phyloP scores from a whole-genome alignment of 768 basidiomycete genomes.

The Glaciozyma antarctica region DNA sequence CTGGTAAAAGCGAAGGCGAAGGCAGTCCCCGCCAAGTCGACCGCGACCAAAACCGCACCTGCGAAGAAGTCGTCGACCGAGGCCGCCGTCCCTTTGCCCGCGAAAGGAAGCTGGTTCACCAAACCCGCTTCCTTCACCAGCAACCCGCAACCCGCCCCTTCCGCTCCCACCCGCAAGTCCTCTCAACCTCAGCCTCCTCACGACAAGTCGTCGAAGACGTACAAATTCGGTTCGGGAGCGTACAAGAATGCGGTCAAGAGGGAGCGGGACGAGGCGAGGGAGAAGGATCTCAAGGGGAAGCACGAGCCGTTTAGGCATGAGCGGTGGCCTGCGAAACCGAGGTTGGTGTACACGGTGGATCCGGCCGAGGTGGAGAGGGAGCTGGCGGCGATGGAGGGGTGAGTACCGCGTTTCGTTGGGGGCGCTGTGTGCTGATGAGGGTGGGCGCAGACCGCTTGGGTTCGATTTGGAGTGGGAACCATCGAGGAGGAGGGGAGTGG shows the following conservation, averaged over 20 bases:
- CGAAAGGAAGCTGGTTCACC: background rate
- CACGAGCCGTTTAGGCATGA: background rate
- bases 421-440: background rate
- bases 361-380: conserved; percentile 4
- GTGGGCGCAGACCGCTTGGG: conserved; percentile 6
- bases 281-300: conserved; percentile 3
- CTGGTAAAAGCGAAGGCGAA: background rate
- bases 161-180: background rate
- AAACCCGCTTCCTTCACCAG: background rate
- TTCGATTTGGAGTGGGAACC: conserved; percentile 27
- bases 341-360: background rate
- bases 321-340: background rate
- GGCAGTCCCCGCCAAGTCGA: background rate
- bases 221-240: background rate
- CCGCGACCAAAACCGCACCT: too few relatives aligned
- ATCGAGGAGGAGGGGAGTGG: background rate
- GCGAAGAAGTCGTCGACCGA: too few relatives aligned
- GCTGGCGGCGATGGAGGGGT: background rate
- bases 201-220: background rate
- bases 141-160: background rate
- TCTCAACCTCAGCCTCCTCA: background rate
- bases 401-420: background rate
- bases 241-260: background rate
- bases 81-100: background rate
- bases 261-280: background rate